A percentile compares a stretch with the other conserved stretches of the same genome.
Evolutionary conservation across 2,329 filamentous ascomycete species (phyloP).

Genomic region (Xylariaceae sp.): DNA sequence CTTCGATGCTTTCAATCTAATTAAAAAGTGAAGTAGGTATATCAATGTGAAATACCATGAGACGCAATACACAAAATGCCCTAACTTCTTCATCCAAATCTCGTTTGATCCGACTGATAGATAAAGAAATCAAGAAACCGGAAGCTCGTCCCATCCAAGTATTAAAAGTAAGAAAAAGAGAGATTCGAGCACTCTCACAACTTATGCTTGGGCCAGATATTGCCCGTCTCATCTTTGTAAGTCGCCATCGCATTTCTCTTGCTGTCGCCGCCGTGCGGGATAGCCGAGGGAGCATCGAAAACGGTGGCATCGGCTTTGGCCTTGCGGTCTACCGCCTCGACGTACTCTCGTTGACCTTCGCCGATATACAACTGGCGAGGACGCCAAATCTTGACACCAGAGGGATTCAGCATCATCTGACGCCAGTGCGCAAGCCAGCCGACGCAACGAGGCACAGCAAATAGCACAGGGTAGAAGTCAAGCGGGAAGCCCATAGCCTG

Average conservation of each 20-base stretch:
- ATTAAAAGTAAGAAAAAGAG: neutral
- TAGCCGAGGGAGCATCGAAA: slow-evolving; percentile 35
- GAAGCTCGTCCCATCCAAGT: neutral
- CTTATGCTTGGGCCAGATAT: slow-evolving; percentile 27
- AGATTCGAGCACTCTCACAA: slow-evolving; percentile 17
- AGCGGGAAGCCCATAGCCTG: slow-evolving; percentile 49
- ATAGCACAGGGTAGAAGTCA: slow-evolving; percentile 48
- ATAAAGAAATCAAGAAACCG: neutral
- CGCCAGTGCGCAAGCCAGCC: slow-evolving; percentile 49
- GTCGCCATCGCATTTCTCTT: slow-evolving; percentile 38
- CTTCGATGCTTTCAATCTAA: no score
- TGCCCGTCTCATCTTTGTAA: slow-evolving; percentile 35
- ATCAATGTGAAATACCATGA: neutral
- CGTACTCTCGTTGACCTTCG: slow-evolving; percentile 40
- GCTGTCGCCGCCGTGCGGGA: slow-evolving; percentile 39
- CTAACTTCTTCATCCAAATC: neutral
- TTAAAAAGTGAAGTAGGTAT: neutral
- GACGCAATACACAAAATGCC: neutral
- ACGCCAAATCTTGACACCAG: slow-evolving; percentile 47
- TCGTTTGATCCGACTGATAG: neutral
- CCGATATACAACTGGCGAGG: slow-evolving; percentile 45
- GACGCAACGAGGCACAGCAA: slow-evolving; percentile 46
- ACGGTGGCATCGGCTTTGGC: slow-evolving; percentile 29
- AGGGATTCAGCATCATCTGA: slow-evolving; percentile 42
- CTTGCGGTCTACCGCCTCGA: slow-evolving; percentile 34